A percentile compares a stretch with the other conserved stretches of the same genome.
Conservation (phyloP, 106 monocot genomes). For the Phalaenopsis aphrodite region DNA sequence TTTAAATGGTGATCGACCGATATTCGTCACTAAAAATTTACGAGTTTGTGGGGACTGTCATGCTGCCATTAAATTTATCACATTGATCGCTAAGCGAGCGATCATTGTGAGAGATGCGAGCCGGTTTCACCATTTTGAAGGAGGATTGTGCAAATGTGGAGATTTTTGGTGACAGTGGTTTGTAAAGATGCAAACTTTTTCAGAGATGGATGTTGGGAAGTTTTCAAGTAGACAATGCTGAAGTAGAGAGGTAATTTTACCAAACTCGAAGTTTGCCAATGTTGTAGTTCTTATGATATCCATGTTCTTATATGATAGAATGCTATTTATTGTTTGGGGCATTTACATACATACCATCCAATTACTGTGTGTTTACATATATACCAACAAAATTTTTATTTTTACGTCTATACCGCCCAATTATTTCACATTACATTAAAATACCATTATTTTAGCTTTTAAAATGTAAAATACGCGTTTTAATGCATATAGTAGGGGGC, state of each 20-base stretch:
- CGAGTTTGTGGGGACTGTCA: conserved; percentile 90
- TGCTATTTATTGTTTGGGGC: neutral
- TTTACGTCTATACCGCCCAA: no score
- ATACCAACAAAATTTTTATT: no score
- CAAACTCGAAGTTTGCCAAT: no score
- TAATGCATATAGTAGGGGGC: no score
- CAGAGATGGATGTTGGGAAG: no score
- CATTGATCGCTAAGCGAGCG: conserved; percentile 37
- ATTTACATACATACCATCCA: no score
- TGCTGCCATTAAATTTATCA: conserved; percentile 58
- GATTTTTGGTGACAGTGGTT: conserved; percentile 64
- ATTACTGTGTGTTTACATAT: no score
- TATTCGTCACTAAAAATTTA: conserved; percentile 76
- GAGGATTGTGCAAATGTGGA: conserved; percentile 66
- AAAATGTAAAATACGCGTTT: no score
- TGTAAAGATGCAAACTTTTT: neutral
- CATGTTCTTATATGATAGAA: neutral
- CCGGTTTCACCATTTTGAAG: conserved; percentile 81
- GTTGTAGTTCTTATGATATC: neutral
- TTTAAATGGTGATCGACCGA: conserved; percentile 28
- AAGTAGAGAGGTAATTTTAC: no score
- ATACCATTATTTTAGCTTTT: no score
- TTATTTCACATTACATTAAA: no score
- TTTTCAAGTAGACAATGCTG: no score
- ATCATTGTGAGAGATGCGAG: conserved; percentile 65